Conservation (phyloP, 2,329 filamentous ascomycete species). For the Trichoderma sp. region DNA sequence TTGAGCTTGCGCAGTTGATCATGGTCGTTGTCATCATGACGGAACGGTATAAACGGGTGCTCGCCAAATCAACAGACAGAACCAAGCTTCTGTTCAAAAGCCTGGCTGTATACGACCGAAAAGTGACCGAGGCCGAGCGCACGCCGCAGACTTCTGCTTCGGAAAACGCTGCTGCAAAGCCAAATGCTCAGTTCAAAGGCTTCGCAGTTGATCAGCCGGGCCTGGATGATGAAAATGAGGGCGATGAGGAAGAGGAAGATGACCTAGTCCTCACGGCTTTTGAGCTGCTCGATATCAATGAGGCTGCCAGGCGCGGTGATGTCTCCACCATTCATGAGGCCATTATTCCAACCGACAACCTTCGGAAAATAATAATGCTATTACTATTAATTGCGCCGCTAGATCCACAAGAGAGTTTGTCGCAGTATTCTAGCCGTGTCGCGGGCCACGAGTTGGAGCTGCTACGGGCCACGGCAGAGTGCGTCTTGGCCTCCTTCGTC, state of each 20-base stretch:
- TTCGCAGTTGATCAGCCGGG: constrained; percentile 48
- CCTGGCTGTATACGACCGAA: constrained; percentile 68
- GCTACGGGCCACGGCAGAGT: constrained; percentile 61
- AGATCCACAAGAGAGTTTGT: constrained; percentile 62
- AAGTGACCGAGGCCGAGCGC: constrained; percentile 38
- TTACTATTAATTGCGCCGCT: constrained; percentile 66
- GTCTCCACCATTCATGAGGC: constrained; percentile 56
- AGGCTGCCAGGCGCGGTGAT: constrained; percentile 56
- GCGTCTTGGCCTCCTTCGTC: constrained; percentile 64
- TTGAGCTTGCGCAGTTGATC: constrained; percentile 68
- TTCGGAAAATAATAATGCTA: constrained; percentile 68
- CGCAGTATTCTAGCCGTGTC: constrained; percentile 58
- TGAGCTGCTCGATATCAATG: constrained; percentile 63
- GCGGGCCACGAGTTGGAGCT: constrained; percentile 54
- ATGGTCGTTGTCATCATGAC: constrained; percentile 73
- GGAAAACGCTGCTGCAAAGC: not conserved
- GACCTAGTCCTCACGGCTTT: constrained; percentile 67
- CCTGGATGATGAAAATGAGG: constrained; percentile 44
- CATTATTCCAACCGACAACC: constrained; percentile 71
- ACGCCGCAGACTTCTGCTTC: not conserved
- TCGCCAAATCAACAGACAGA: constrained; percentile 57
- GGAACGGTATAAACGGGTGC: constrained; percentile 62
- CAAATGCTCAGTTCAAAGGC: constrained; percentile 33
- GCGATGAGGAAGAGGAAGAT: constrained; percentile 54
- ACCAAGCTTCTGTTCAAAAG: constrained; percentile 68